Evolutionary conservation across 106 monocot genomes (phyloP), one percentile per base, ranked within the genome.

Genomic region (Dioscorea dumetorum): DNA sequence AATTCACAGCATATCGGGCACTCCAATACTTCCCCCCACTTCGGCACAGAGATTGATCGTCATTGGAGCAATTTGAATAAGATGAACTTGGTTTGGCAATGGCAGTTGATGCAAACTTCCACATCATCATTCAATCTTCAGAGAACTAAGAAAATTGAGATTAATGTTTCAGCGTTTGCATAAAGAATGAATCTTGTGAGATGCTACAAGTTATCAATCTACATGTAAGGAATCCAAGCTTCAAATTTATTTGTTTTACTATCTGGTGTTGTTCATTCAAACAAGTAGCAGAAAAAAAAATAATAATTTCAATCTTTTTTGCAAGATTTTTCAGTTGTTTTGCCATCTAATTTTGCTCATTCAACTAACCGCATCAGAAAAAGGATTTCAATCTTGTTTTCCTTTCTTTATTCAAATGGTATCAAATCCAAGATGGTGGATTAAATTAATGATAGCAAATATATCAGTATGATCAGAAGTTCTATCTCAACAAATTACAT

Each of bases 1-100:
- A 62, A 72, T 62, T 71, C 71, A 41, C 59, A 71, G 61, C 71
- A 71, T 63, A 72, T 72, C 2, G 72, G 62, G 50, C 72, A 72
- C 13, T 72, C 72, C 62, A 72, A 31, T 11, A 35, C 65, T 19
- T 61, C 67, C 21, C 53, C 13, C 17, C 5, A 49, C 57, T 69
- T 8, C 18, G 17, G 53, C 57, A 56, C 0, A 57, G 58, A 57
- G 63, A 64, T 0, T 20, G 33, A 17, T 69, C 69, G 12, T 69
- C 69, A 21, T 69, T 57, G 6, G 69, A 69, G 34, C 69, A 69
- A 57, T 69, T 57, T 19, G 58, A 4, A 58, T 33, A 33, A 20
- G 66, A 49, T 41, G 34, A 41, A 50, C 34, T 50, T 23, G 19
- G 49, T 20, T 22, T 58, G 5, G 33, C 32, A 0, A 69, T 19